Conservation (phyloP, 1,139 yeast genomes). For the Diutina catenulata region DNA sequence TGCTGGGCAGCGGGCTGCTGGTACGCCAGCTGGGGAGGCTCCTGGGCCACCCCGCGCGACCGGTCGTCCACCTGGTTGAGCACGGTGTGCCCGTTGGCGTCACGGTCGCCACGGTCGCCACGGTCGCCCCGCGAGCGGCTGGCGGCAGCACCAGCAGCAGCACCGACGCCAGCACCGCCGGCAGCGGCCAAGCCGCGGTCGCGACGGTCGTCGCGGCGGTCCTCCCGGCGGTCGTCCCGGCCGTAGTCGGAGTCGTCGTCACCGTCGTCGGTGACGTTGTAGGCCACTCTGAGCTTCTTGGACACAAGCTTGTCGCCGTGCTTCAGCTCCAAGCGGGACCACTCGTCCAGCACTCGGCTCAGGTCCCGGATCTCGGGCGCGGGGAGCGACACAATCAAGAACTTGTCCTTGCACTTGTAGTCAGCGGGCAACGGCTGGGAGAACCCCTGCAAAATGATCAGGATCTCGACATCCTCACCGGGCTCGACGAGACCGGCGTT, state of each 20-base stretch:
- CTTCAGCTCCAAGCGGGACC: slow-evolving; percentile 60
- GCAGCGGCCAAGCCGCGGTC: slow-evolving; percentile 6
- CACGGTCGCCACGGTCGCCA: slow-evolving; percentile 7
- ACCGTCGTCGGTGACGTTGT: slow-evolving; percentile 26
- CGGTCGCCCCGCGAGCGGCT: neutral
- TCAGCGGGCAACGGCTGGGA: slow-evolving; percentile 63
- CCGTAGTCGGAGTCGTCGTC: slow-evolving; percentile 12
- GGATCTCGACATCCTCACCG: slow-evolving; percentile 59
- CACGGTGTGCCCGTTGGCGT: no score
- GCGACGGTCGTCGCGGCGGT: slow-evolving; percentile 6
- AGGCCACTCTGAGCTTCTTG: slow-evolving; percentile 71
- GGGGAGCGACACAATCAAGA: slow-evolving; percentile 78
- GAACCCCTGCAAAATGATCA: slow-evolving; percentile 78
- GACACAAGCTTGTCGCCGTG: slow-evolving; percentile 50
- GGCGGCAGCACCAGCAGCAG: slow-evolving; percentile 7
- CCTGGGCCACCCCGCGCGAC: no score
- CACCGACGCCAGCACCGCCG: slow-evolving; percentile 6
- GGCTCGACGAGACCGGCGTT: slow-evolving; percentile 77
- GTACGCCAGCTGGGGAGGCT: neutral
- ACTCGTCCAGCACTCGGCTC: slow-evolving; percentile 49
- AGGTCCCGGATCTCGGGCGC: slow-evolving; percentile 50
- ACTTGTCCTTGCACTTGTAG: slow-evolving; percentile 81
- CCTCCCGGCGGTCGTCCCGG: slow-evolving; percentile 5
- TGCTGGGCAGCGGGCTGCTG: neutral
- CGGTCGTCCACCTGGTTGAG: no score